phyloP scores from a whole-genome alignment of 1,284 basidiomycete genomes.

The Dichomitus squalens region DNA sequence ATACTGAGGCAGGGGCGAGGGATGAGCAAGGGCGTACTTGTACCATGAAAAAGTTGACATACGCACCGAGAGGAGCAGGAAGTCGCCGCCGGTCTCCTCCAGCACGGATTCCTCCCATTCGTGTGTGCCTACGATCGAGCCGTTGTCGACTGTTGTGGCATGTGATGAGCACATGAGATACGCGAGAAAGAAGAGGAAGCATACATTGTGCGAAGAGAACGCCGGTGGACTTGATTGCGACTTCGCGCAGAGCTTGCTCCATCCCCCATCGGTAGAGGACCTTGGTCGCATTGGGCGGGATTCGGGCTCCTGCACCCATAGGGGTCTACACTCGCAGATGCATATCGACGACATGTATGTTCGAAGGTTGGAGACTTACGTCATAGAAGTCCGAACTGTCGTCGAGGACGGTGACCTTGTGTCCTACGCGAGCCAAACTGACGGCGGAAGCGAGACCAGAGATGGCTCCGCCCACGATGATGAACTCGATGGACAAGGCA shows the following conservation, averaged over 20 bases:
- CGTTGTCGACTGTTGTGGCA: slow-evolving; percentile 26
- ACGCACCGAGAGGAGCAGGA: slow-evolving; percentile 29
- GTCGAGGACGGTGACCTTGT: slow-evolving; percentile 34
- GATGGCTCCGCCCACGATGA: slow-evolving; percentile 35
- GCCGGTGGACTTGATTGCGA: slow-evolving; percentile 15
- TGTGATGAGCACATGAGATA: neutral
- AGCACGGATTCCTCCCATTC: slow-evolving; percentile 31
- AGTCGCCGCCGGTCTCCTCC: slow-evolving; percentile 32
- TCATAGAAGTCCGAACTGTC: slow-evolving; percentile 21
- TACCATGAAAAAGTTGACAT: too few relatives aligned
- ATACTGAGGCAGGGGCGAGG: slow-evolving; percentile 17
- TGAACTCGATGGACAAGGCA: slow-evolving; percentile 29
- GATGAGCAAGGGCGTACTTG: neutral
- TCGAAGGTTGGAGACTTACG: slow-evolving; percentile 13
- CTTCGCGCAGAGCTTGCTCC: slow-evolving; percentile 23
- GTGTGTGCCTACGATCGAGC: slow-evolving; percentile 25
- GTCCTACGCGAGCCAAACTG: slow-evolving; percentile 32
- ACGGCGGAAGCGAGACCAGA: slow-evolving; percentile 34
- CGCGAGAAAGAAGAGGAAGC: neutral
- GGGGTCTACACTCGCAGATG: slow-evolving; percentile 16
- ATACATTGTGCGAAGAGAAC: slow-evolving; percentile 22
- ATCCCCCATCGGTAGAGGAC: slow-evolving; percentile 34
- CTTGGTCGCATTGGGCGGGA: slow-evolving; percentile 34
- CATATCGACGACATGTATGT: too few relatives aligned
- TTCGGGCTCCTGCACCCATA: slow-evolving; percentile 26